These are phyloP conservation scores for Graphiopsis chlorocephala DNA, from an alignment of 2,329 filamentous ascomycete genomes.

Conservation along the genomic window DNA sequence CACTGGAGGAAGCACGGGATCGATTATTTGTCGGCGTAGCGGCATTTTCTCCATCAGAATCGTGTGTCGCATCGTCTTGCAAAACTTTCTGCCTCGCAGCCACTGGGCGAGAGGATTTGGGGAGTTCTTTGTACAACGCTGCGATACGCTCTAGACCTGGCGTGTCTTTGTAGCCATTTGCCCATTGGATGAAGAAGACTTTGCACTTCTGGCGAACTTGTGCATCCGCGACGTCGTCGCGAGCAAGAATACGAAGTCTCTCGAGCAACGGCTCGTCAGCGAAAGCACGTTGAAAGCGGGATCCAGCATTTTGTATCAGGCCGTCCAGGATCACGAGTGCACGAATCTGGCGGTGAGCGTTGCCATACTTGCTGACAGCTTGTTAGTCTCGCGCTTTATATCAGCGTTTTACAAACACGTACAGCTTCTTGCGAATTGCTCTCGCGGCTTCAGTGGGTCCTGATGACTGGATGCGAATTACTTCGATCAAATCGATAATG, in stretches of 20 bases:
- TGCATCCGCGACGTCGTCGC: constrained; percentile 77
- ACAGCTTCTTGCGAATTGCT: constrained; percentile 92
- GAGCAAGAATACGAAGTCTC: constrained; percentile 81
- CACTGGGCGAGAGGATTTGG: constrained; percentile 65
- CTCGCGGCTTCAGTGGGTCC: constrained; percentile 87
- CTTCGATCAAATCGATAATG: constrained; percentile 90
- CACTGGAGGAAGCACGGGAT: constrained; percentile 20
- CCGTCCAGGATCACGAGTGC: constrained; percentile 87
- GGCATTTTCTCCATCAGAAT: constrained; percentile 48
- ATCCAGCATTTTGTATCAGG: constrained; percentile 89
- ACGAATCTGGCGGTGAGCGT: constrained; percentile 84
- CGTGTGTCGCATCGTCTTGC: constrained; percentile 70
- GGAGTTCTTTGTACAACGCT: constrained; percentile 70
- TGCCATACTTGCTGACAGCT: constrained; percentile 76
- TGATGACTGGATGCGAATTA: constrained; percentile 81
- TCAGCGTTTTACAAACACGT: constrained; percentile 32
- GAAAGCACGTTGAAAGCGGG: constrained; percentile 81
- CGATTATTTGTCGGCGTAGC: constrained; percentile 6
- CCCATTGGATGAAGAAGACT: constrained; percentile 83
- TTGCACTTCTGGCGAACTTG: constrained; percentile 87
- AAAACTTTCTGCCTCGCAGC: constrained; percentile 74
- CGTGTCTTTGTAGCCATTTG: constrained; percentile 73
- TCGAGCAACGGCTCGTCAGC: constrained; percentile 90
- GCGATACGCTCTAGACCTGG: constrained; percentile 77
- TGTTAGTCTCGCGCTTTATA: background rate